phyloP scores from a whole-genome alignment of 2,329 filamentous ascomycete genomes.

The Periglandula ipomoeae region DNA sequence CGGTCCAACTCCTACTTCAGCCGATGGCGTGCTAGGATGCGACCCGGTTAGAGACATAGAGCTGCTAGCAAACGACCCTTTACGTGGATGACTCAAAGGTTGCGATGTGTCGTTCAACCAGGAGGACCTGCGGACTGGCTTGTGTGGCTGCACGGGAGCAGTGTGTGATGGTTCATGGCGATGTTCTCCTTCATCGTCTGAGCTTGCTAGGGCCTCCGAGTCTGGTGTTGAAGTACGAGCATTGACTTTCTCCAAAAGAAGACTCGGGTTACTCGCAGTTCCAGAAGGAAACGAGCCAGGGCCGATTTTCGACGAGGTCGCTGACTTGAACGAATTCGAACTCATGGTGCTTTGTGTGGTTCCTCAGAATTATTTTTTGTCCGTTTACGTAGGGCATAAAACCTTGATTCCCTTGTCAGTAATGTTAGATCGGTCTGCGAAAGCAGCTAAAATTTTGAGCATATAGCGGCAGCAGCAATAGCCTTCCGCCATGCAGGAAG shows the following conservation, averaged over 20 bases:
- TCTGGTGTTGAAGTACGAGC: constrained; percentile 82
- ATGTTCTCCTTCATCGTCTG: constrained; percentile 80
- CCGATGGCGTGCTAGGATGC: constrained; percentile 70
- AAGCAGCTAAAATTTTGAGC: too few species aligned
- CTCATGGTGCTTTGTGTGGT: constrained; percentile 34
- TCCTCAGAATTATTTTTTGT: background rate
- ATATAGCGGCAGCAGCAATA: too few species aligned
- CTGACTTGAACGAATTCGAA: constrained; percentile 39
- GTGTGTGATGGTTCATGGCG: constrained; percentile 43
- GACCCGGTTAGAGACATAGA: constrained; percentile 73
- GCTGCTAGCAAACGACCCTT: constrained; percentile 66
- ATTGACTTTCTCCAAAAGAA: constrained; percentile 67
- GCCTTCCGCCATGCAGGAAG: too few species aligned
- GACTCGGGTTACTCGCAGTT: constrained; percentile 50
- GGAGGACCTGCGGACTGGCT: constrained; percentile 63
- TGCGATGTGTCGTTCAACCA: constrained; percentile 81
- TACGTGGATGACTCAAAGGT: constrained; percentile 52
- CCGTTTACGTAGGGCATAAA: too few species aligned
- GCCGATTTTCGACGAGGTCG: constrained; percentile 41
- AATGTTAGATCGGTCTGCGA: too few species aligned
- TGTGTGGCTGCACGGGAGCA: constrained; percentile 35
- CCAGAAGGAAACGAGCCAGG: constrained; percentile 34
- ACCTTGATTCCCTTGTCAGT: too few species aligned
- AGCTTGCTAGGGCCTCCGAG: constrained; percentile 86
- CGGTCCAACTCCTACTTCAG: constrained; percentile 44